Base-by-base conservation (phyloP, 1,284 basidiomycete species). In the Ceratobasidium sp. region DNA sequence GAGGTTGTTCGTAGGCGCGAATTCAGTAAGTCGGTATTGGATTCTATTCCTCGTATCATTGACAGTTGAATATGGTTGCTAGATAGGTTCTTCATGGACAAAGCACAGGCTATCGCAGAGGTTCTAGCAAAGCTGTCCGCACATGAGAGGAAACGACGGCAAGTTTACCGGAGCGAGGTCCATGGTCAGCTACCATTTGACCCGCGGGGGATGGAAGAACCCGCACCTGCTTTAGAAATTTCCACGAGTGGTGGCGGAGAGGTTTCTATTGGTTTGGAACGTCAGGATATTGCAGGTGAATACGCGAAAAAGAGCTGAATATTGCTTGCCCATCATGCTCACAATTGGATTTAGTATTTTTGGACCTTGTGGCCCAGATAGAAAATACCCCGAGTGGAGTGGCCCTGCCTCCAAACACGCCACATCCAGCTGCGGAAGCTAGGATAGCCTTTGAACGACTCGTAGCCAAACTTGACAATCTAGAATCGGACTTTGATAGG, bases 1-100 rank as follows among this genome's bases (percentile, higher is more conserved):
- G 96, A 99, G 81, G 88, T 96, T 44, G 92, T 96, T 0, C 84
- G 96, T 71, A 83, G 96, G 69, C 92, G 92, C 75, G 94, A 96
- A 79, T 98, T 96, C 79, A 85, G 91, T 88, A 75, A 81, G 85
- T 79, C 38, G 25, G 54, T 66, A 60, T 42, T 12, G 21, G 44
- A 30, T 64, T 23, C 11, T 14, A 23, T 8, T 30, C n/a, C 7
- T 33, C 44, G 30, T 36, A 36, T 7, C 8, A 18, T 33, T 71
- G 21, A 62, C 9, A 7, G 30, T 33, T 25, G 2, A 3, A 33
- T 51, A 28, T 33, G 36, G 62, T 36, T 73, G 9, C 36, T 67
- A 92, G 91, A 87, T 51, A 84, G 86, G 21, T 91, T 93, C 78
- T 91, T 95, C 79, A 88, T 88, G 74, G 89, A 90, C 74, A 84